Evolutionary conservation across 2,329 filamentous ascomycete genomes (phyloP), one percentile per base, ranked within the genome.

Genomic region (Arthrobotrys pseudoclavata): DNA sequence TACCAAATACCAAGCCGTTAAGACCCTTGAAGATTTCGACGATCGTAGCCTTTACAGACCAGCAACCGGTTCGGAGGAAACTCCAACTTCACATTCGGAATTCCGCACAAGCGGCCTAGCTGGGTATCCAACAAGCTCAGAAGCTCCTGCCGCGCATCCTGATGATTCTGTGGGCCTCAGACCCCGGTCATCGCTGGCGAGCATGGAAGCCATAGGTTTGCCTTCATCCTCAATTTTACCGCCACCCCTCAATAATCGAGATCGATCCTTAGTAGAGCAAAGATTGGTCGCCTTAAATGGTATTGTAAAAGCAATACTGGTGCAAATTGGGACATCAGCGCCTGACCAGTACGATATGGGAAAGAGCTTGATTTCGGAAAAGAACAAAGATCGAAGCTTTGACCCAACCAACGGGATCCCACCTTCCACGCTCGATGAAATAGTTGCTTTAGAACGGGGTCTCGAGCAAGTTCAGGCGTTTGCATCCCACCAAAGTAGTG

Each of bases 21-120:
- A 57, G 31, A 5, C 45, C 7, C 24, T 40, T 2, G 75, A 79
- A 24, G 88, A 91, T 57, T 94, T 97, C 81, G 92, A 96, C 81
- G 92, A 96, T 79, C 87, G 90, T 72, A 92, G 90, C 82, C 85
- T 93, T 6, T 96, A 94, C 82, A 86, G 88, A 64, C 87, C 90
- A 10, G 87, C 91, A 4, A 91, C 93, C 80, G 87, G 89, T 74
- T 83, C 90, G 20, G 89, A 92, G 79, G 86, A 85, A 48, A 83
- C 82, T 76, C 83, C 26, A 22, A 13, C n/a, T 13, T 20, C 47
- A 20, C 48, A 45, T 12, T 22, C 24, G 4, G 52, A 47, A 26
- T 22, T 50, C 13, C n/a, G 10, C 5, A 31, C 18, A 10, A 10
- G 18, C 15, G 37, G 24, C 47, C 3, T n/a, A 18, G 15, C 26